Percentiles rank a stretch among this genome's conserved stretches.
phyloP scores from a whole-genome alignment of 2,329 filamentous ascomycete genomes.

The Leptodontidium sp. region DNA sequence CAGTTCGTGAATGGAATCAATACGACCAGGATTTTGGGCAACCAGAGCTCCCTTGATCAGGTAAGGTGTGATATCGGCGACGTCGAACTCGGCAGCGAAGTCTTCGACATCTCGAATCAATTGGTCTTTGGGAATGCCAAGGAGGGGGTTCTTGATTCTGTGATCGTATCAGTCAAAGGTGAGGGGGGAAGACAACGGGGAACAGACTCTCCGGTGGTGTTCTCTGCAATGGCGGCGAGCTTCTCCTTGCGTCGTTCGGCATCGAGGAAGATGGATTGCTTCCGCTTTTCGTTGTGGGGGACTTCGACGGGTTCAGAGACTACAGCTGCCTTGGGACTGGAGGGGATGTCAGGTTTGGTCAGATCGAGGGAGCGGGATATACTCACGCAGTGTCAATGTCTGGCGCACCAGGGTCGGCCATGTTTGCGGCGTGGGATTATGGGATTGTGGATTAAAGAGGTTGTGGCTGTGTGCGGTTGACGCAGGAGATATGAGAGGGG shows the following conservation, averaged over 20 bases:
- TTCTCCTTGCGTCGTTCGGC: conserved; percentile 31
- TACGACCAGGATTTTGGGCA: conserved; percentile 72
- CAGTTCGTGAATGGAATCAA: conserved; percentile 69
- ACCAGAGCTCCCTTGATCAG: conserved; percentile 77
- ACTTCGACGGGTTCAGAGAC: conserved; percentile 6
- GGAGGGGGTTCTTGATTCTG: conserved; percentile 64
- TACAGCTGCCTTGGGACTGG: conserved; percentile 10
- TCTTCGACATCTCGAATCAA: conserved; percentile 63
- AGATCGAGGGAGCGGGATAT: neutral
- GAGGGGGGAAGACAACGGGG: neutral
- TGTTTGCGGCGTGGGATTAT: neutral
- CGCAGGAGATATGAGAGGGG: neutral
- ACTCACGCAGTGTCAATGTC: conserved; percentile 16
- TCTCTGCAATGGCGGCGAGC: conserved; percentile 38
- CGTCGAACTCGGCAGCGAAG: conserved; percentile 66
- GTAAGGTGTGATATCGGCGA: conserved; percentile 64
- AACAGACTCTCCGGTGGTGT: conserved; percentile 41
- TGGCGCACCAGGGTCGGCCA: conserved; percentile 18
- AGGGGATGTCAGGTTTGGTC: neutral
- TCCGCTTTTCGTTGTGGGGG: conserved; percentile 29
- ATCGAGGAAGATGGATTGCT: conserved; percentile 35
- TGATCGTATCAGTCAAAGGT: conserved; percentile 34
- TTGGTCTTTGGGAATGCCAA: conserved; percentile 59
- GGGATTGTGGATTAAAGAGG: neutral
- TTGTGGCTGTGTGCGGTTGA: neutral